A percentile compares a stretch with the other conserved stretches of the same genome.
Evolutionary conservation across 1,284 basidiomycete species (phyloP).

Genomic region (Trametes versicolor): DNA sequence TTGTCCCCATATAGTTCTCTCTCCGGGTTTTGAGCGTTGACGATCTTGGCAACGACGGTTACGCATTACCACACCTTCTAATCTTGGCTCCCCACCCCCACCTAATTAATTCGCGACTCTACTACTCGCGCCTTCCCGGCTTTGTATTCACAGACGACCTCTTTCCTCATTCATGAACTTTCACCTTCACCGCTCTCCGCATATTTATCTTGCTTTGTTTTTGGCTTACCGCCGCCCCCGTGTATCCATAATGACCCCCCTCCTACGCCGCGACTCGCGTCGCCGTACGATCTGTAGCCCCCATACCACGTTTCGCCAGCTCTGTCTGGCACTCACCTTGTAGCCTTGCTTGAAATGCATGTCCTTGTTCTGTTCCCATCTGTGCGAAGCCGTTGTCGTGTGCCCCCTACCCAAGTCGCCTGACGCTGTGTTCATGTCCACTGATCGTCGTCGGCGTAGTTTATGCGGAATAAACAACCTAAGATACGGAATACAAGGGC

Average conservation of each 20-base stretch:
- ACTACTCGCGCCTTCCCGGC: background rate
- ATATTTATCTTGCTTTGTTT: background rate
- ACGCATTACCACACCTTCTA: constrained; percentile 30
- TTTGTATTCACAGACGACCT: constrained; percentile 21
- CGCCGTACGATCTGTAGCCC: constrained; percentile 25
- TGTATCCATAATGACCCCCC: constrained; percentile 33
- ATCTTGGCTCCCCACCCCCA: constrained; percentile 10
- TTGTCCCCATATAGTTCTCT: constrained; percentile 14
- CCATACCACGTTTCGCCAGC: constrained; percentile 22
- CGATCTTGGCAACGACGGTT: constrained; percentile 25
- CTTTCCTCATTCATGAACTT: constrained; percentile 4
- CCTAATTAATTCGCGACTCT: constrained; percentile 24
- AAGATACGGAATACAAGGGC: background rate
- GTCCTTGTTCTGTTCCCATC: constrained; percentile 16
- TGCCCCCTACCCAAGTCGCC: background rate
- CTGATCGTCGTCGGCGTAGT: background rate
- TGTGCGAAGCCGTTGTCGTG: background rate
- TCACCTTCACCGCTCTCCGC: background rate
- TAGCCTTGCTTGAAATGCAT: constrained; percentile 27
- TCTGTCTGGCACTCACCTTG: constrained; percentile 17
- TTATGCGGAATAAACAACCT: too few relatives aligned
- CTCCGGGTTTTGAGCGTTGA: constrained; percentile 23
- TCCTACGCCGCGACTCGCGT: constrained; percentile 1
- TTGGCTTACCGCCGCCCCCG: constrained; percentile 18
- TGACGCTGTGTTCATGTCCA: background rate